Base-by-base conservation (phyloP, 164 flowering plant genomes). In the Berberis thunbergii region DNA sequence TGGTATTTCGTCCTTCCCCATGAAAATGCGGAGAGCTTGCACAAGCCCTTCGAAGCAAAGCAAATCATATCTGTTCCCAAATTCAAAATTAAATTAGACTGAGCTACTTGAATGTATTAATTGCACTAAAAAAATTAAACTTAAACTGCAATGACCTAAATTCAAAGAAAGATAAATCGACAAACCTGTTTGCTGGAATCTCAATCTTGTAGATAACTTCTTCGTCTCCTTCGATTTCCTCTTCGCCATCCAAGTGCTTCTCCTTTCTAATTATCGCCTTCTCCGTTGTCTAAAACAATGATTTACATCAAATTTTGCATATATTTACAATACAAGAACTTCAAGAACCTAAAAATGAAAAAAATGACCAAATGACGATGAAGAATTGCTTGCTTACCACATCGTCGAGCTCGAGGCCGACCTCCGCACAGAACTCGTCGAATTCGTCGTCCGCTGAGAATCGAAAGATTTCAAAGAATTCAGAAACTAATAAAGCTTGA, bases 31-130 rank as follows among this genome's bases (percentile, higher is more conserved):
- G 2, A 95, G 88, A 26, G 97, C 80, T 75, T 78, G 88, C 1
- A 80, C 88, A 63, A 95, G 81, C 54, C 99, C 99, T 76, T 95
- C 99, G 49, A 95, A 86, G 69, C 99, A 95, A 54, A 95, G 94
- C 79, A 95, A 82, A 78, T 91, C 99, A 73, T 84, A 87, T 68
- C 97, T 88, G 66, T 48, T 38, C 41, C 11, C 0, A 13, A 26
- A 60, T 26, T 26, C 26, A 45, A 60, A 6, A 45, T 26, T 1
- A n/a, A 26, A 45, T 26, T 1, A 46, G 38, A 8, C 43, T n/a
- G 1, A 43, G 9, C 38, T 2, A 8, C 9, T 1, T 54, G 13
- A n/a, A 38, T 26, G 52, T 49, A 6, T 6, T 6, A 11, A 49
- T 49, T 12, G 4, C 12, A 57, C 9, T 13, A 7, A 45, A 60